phyloP scores from a whole-genome alignment of 306 rosid genomes.

The Casuarina cunninghamiana region DNA sequence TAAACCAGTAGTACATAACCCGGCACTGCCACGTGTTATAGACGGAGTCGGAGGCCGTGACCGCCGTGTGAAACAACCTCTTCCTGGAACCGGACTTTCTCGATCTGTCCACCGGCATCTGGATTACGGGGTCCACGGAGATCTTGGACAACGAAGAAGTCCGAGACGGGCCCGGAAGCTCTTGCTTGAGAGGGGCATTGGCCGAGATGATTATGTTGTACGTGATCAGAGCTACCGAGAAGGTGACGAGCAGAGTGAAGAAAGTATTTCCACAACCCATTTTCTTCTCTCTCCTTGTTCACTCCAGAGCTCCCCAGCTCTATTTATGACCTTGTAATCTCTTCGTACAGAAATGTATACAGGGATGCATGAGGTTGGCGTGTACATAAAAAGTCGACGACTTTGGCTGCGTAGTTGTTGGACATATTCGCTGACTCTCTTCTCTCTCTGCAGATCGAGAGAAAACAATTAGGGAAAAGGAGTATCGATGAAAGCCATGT shows the following conservation, averaged over 20 bases:
- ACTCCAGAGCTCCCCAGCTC: neutral
- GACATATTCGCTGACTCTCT: too few relatives aligned
- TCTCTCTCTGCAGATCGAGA: too few relatives aligned
- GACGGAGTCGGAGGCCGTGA: constrained; percentile 87
- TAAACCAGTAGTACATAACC: constrained; percentile 92
- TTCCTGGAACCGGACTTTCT: constrained; percentile 40
- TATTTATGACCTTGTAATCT: neutral
- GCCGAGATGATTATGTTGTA: constrained; percentile 93
- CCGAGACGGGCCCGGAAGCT: constrained; percentile 80
- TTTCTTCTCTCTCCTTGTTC: constrained; percentile 2
- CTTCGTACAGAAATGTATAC: neutral
- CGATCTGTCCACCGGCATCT: constrained; percentile 73
- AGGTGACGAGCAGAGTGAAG: constrained; percentile 64
- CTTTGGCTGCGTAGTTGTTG: too few relatives aligned
- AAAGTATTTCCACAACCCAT: constrained; percentile 95
- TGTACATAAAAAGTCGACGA: too few relatives aligned
- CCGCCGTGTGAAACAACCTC: constrained; percentile 87
- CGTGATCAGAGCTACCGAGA: constrained; percentile 88
- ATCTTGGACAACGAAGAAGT: constrained; percentile 33
- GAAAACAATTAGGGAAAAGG: too few relatives aligned
- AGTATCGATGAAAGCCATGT: too few relatives aligned
- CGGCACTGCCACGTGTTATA: constrained; percentile 98
- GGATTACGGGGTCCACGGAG: constrained; percentile 68
- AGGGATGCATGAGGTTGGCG: neutral
- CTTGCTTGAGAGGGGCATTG: constrained; percentile 77